Percentiles rank a stretch among this genome's conserved stretches.
Evolutionary conservation across 2,329 filamentous ascomycete genomes (phyloP).

Genomic region (Mariannaea elegans): DNA sequence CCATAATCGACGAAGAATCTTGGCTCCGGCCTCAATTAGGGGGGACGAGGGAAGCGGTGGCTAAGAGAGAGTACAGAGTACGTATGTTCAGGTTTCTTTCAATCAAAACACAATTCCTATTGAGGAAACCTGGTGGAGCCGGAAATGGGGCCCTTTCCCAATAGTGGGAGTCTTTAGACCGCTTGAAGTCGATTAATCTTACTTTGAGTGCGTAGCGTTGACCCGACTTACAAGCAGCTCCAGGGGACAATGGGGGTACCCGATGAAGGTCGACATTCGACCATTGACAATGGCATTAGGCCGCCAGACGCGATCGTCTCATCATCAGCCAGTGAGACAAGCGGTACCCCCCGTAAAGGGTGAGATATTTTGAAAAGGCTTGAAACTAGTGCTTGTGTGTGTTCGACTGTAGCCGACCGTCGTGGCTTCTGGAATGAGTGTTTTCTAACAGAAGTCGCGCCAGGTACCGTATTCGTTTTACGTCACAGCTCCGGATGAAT

Average conservation of each 20-base stretch:
- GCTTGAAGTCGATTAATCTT: conserved; percentile 18
- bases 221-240: conserved; percentile 2
- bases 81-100: background rate
- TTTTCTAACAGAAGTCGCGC: background rate
- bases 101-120: conserved; percentile 10
- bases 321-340: conserved; percentile 1
- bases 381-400: conserved; percentile 1
- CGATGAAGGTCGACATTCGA: background rate
- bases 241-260: conserved; percentile 1
- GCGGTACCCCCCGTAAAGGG: background rate
- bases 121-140: background rate
- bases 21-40: background rate
- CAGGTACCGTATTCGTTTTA: background rate
- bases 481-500: background rate
- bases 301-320: conserved; percentile 9
- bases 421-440: conserved; percentile 11
- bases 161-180: conserved; percentile 12
- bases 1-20: background rate
- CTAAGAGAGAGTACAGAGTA: conserved; percentile 1
- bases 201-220: conserved; percentile 7
- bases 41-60: conserved; percentile 6
- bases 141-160: background rate
- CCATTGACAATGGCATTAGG: conserved; percentile 4
- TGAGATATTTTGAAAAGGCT: background rate
- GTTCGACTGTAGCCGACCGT: conserved; percentile 3